Base-by-base conservation (phyloP, 768 basidiomycete genomes). In the Psilocybe cyanescens region DNA sequence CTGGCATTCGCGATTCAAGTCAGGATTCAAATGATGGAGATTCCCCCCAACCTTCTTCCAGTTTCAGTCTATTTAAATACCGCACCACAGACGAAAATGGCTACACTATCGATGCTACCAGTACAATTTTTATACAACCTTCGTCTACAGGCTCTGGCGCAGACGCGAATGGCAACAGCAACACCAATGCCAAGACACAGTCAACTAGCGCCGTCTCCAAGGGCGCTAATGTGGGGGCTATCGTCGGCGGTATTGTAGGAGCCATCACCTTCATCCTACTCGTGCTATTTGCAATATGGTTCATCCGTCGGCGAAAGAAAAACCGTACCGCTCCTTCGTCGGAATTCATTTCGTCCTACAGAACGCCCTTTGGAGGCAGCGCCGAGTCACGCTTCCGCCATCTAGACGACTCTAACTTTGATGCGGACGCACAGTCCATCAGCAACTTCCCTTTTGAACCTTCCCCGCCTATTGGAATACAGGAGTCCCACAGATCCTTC, bases 231-330 rank as follows among this genome's bases (percentile, higher is more conserved):
- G 75, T 75, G 8, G 86, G 83, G 8, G 78, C 78, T 4, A 83
- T 89, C 44, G 85, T 81, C 4, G 87, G 87, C 2, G 75, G 79
- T 14, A 76, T 86, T 50, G 62, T 89, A 16, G 86, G 84, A n/a
- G 79, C 76, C 31, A 69, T 84, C 35, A 61, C 79, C 8, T 61
- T 82, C 46, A 62, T 84, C 58, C 61, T 73, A 8, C 64, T 83
- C 49, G 35, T 79, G 14, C 49, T 70, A 5, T 55, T 79, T 7
- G 74, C 66, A 33, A 33, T 75, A n/a, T 60, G 86, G 51, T 41
- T 83, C 49, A 68, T 80, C 62, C 66, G 79, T 12, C 82, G 80
- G 45, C 75, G 78, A 16, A 80, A 80, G 19, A 76, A 76, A 45
- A 76, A 69, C 30, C 79, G 75, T 54, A 77, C 74, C n/a, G 78